phyloP scores from a whole-genome alignment of 768 basidiomycete genomes.

The Tylopilus sp. region DNA sequence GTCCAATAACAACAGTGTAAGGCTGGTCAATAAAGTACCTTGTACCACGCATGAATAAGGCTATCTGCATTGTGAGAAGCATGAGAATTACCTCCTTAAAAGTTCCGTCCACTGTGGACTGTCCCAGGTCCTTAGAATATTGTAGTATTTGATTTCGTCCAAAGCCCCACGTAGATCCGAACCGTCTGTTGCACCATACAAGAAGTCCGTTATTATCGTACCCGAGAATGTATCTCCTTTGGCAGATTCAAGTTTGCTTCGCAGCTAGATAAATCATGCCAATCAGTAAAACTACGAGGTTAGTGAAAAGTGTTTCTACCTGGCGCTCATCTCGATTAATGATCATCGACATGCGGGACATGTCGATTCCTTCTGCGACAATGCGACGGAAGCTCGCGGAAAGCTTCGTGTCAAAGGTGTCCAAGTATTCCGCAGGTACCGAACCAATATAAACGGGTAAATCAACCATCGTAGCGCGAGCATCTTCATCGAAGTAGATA shows the following conservation, averaged over 20 bases:
- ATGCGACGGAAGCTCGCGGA: slow-evolving; percentile 68
- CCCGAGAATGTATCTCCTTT: slow-evolving; percentile 79
- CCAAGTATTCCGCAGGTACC: slow-evolving; percentile 76
- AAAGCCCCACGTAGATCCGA: slow-evolving; percentile 69
- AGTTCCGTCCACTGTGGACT: slow-evolving; percentile 73
- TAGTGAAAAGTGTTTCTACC: slow-evolving; percentile 34
- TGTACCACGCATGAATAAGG: slow-evolving; percentile 4
- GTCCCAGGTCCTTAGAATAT: slow-evolving; percentile 65
- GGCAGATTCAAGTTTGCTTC: slow-evolving; percentile 77
- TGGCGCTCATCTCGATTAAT: slow-evolving; percentile 87
- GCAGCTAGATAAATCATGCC: slow-evolving; percentile 47
- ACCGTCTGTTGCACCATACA: slow-evolving; percentile 84
- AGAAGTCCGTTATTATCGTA: slow-evolving; percentile 74
- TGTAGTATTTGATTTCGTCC: slow-evolving; percentile 76
- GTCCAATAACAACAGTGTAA: slow-evolving; percentile 76
- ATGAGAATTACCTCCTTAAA: slow-evolving; percentile 58
- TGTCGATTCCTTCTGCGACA: slow-evolving; percentile 74
- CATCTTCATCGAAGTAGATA: slow-evolving; percentile 80
- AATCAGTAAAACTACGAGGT: slow-evolving; percentile 1
- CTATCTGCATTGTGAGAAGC: slow-evolving; percentile 2
- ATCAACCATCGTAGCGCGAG: slow-evolving; percentile 66
- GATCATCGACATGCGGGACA: slow-evolving; percentile 84
- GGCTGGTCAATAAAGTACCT: slow-evolving; percentile 80
- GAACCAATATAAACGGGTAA: slow-evolving; percentile 79
- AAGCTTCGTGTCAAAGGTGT: slow-evolving; percentile 67